A percentile compares a stretch with the other conserved stretches of the same genome.
These are phyloP conservation scores for Epicoccum sorghinum DNA, from an alignment of 2,329 filamentous ascomycete genomes.

Conservation along the genomic window DNA sequence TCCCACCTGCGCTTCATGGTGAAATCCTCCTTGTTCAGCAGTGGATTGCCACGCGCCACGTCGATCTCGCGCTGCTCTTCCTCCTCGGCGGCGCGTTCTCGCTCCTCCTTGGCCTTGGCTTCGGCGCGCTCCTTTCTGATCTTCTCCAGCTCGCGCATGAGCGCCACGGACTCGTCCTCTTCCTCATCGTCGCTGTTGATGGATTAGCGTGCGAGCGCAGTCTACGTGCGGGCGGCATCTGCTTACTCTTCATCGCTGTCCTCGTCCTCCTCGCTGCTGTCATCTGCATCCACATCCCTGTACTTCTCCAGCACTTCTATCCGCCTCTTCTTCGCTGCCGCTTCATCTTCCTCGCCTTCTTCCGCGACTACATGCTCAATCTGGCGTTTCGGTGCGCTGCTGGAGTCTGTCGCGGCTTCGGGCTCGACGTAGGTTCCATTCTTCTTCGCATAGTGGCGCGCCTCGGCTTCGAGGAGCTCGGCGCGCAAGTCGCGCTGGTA, in stretches of 20 bases:
- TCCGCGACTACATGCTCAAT: slow-evolving; percentile 58
- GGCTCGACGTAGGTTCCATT: slow-evolving; percentile 65
- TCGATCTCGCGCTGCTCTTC: slow-evolving; percentile 84
- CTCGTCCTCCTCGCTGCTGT: slow-evolving; percentile 61
- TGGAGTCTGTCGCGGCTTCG: slow-evolving; percentile 48
- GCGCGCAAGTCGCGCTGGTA: slow-evolving; percentile 80
- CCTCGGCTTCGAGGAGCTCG: slow-evolving; percentile 88
- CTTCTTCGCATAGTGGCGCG: slow-evolving; percentile 84
- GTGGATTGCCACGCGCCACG: slow-evolving; percentile 89
- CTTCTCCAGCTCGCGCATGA: slow-evolving; percentile 92
- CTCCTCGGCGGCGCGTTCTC: slow-evolving; percentile 78
- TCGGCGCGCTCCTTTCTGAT: slow-evolving; percentile 87
- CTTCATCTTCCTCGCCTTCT: slow-evolving; percentile 65
- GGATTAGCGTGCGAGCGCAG: slow-evolving; percentile 20
- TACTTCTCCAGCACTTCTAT: slow-evolving; percentile 79
- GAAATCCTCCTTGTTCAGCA: slow-evolving; percentile 87
- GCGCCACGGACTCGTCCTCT: slow-evolving; percentile 80
- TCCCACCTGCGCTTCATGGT: slow-evolving; percentile 94
- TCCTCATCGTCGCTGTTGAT: slow-evolving; percentile 58
- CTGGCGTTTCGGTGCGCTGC: slow-evolving; percentile 66
- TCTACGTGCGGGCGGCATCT: not conserved
- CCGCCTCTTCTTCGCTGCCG: slow-evolving; percentile 80
- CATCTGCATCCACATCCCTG: slow-evolving; percentile 82
- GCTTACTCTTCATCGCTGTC: slow-evolving; percentile 63
- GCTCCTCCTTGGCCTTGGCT: slow-evolving; percentile 81